Percentiles rank a stretch among this genome's conserved stretches.
Conservation (phyloP, 2,329 filamentous ascomycete species). For the Calonectria hongkongensis region DNA sequence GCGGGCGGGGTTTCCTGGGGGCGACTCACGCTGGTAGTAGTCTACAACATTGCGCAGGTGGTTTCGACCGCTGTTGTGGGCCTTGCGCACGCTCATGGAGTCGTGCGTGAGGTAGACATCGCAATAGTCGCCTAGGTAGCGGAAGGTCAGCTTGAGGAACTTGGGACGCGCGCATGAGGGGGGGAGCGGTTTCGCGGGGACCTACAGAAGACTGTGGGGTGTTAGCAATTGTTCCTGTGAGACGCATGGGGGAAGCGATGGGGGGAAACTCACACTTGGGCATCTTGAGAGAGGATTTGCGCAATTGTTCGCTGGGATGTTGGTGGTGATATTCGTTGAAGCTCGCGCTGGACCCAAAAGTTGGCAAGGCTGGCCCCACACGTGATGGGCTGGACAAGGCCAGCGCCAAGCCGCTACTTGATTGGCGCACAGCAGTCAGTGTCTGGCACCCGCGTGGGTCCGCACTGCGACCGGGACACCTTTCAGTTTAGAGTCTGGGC, state of each 20-base stretch:
- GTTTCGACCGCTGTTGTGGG: conserved; percentile 97
- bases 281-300: conserved; percentile 74
- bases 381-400: conserved; percentile 55
- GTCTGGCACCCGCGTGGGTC: conserved; percentile 47
- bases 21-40: conserved; percentile 90
- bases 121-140: conserved; percentile 87
- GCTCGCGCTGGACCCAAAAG: conserved; percentile 47
- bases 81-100: conserved; percentile 99
- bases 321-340: conserved; percentile 34
- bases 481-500: conserved; percentile 54
- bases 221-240: conserved; percentile 59
- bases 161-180: conserved; percentile 36
- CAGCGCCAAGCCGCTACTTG: conserved; percentile 40
- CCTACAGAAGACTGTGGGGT: conserved; percentile 52
- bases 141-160: conserved; percentile 57
- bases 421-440: conserved; percentile 46
- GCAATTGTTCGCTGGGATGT: conserved; percentile 40
- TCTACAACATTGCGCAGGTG: conserved; percentile 98
- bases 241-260: conserved; percentile 34
- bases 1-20: neutral
- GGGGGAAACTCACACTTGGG: conserved; percentile 84
- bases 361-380: conserved; percentile 57
- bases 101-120: conserved; percentile 99
- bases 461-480: conserved; percentile 56
- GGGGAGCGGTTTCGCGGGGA: conserved; percentile 26